phyloP scores from a whole-genome alignment of 345 rosid species.

The rapeseed (Brassica napus) region Da-Ae NC_063436.1:2512001-2512500 shows the following conservation, averaged over 20 bases:
- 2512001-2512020: constrained; percentile 63
- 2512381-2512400: constrained; percentile 59
- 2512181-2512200: constrained; percentile 56
- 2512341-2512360: constrained; percentile 49
- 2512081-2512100: constrained; percentile 59
- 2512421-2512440: constrained; percentile 47
- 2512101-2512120: constrained; percentile 52
- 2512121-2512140: constrained; percentile 54
- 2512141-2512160: constrained; percentile 61
- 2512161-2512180: constrained; percentile 50
- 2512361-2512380: constrained; percentile 51
- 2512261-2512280: constrained; percentile 47
- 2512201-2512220: constrained; percentile 51
- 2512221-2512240: constrained; percentile 70
- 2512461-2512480: constrained; percentile 47
- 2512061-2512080: constrained; percentile 56
- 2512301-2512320: constrained; percentile 78
- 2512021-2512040: constrained; percentile 63
- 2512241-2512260: constrained; percentile 75
- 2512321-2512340: constrained; percentile 59
- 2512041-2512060: constrained; percentile 51
- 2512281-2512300: constrained; percentile 72
- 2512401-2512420: constrained; percentile 46
- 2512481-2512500: constrained; percentile 36
- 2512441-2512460: constrained; percentile 52